Percentiles rank a stretch among this genome's conserved stretches.
Conservation (phyloP, 2,329 filamentous ascomycete genomes). For the Curvularia spicifera region DNA sequence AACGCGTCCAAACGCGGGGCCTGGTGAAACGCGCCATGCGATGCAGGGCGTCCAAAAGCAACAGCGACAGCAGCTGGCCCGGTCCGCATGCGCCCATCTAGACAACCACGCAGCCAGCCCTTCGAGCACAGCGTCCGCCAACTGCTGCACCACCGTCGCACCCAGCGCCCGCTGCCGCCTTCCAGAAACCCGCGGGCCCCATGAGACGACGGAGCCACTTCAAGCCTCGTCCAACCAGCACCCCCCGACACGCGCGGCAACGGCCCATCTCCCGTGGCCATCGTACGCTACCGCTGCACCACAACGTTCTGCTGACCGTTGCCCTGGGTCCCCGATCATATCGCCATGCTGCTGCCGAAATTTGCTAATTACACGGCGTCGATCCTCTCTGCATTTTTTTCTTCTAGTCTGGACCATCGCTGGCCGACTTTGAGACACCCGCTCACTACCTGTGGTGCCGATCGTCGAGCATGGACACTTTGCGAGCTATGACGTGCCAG, state of each 20-base stretch:
- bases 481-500: not conserved
- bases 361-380: conserved; percentile 4
- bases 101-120: conserved; percentile 13
- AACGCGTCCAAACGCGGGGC: conserved; percentile 13
- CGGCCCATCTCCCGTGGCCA: conserved; percentile 26
- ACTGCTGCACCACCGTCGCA: conserved; percentile 6
- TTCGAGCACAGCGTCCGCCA: conserved; percentile 28
- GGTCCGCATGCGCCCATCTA: conserved; percentile 9
- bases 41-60: conserved; percentile 20
- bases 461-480: not conserved
- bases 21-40: conserved; percentile 35
- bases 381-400: not conserved
- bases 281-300: conserved; percentile 25
- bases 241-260: conserved; percentile 26
- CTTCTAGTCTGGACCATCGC: conserved; percentile 5
- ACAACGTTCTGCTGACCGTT: conserved; percentile 25
- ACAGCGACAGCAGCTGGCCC: conserved; percentile 25
- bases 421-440: conserved; percentile 1
- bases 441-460: not conserved
- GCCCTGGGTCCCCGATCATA: conserved; percentile 23
- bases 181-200: not conserved
- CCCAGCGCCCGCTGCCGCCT: not conserved
- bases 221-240: conserved; percentile 21
- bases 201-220: conserved; percentile 13
- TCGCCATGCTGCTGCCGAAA: conserved; percentile 7